Base-by-base conservation (phyloP, 129 eudicot species). In the Helianthus annuus region DNA sequence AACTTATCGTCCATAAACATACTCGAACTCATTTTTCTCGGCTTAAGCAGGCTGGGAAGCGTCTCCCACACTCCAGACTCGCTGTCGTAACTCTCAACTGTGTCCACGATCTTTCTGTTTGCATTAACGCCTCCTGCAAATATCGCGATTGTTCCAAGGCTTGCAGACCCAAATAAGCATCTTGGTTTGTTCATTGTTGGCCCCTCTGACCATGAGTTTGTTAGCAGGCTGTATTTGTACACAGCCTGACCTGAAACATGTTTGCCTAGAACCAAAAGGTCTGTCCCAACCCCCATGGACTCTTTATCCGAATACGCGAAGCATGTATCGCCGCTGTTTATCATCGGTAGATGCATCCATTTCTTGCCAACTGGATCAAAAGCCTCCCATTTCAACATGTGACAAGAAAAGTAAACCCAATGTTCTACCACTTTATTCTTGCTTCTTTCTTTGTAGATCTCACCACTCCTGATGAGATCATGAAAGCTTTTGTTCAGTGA, bases 151-250 rank as follows among this genome's bases (percentile, higher is more conserved):
- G 81, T 83, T 9, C 88, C 91, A 2, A 81, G 73, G 66, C 95
- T 88, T n/a, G 95, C 91, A 1, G 95, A 88, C 16, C 95, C 91
- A 54, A 88, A 88, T 68, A 88, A 74, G 70, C 86, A 83, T 53
- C 91, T 73, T 29, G 95, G 91, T 14, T 67, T 58, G 49, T 60
- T 83, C 90, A 88, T 88, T 0, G 51, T 44, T 76, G 22, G 56
- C 0, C 85, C 88, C 17, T 78, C 32, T 0, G 86, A 53, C 95
- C 95, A 88, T 13, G 86, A 64, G 78, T 88, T 83, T 3, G 91
- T 85, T 68, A 83, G 48, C 46, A 88, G 59, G 42, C 82, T 83
- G 64, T 85, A 88, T n/a, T 64, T 74, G 32, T 80, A 81, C 10
- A 85, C 79, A 11, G 68, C 81, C 19, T 83, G 84, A 19, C 82